Evolutionary conservation across 2,329 filamentous ascomycete species (phyloP).

Genomic region (Colletotrichum lupini): DNA sequence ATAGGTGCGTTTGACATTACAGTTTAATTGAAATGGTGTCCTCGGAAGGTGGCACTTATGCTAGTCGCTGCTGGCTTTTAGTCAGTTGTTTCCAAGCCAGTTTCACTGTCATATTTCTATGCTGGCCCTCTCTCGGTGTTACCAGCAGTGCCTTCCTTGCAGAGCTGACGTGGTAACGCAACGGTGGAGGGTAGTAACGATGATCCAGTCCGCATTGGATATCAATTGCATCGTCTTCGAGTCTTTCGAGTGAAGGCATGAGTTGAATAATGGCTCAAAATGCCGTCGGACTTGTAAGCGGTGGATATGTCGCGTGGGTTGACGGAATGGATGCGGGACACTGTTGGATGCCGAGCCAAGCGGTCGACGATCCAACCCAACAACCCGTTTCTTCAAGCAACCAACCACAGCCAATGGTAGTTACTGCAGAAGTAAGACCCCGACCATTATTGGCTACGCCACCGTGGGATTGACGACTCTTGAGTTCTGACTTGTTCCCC

Average conservation of each 20-base stretch:
- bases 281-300: not conserved
- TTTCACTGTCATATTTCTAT: not conserved
- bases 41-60: not conserved
- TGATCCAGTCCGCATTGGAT: not conserved
- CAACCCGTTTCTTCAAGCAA: constrained; percentile 14
- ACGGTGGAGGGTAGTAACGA: not conserved
- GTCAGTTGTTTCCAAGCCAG: not conserved
- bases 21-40: not conserved
- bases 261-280: not conserved
- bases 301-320: not conserved
- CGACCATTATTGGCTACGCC: not conserved
- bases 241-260: not conserved
- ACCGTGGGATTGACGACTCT: not conserved
- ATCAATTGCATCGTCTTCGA: not conserved
- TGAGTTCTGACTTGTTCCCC: not conserved
- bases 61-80: not conserved
- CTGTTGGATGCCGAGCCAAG: not conserved
- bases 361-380: not conserved
- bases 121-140: not conserved
- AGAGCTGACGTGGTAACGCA: not conserved
- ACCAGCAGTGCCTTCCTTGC: not conserved
- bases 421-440: not conserved
- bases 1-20: not conserved
- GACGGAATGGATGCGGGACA: not conserved
- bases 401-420: not conserved